Base-by-base conservation (phyloP, 2,329 filamentous ascomycete genomes). In the Lasiodiplodia hormozganensis region DNA sequence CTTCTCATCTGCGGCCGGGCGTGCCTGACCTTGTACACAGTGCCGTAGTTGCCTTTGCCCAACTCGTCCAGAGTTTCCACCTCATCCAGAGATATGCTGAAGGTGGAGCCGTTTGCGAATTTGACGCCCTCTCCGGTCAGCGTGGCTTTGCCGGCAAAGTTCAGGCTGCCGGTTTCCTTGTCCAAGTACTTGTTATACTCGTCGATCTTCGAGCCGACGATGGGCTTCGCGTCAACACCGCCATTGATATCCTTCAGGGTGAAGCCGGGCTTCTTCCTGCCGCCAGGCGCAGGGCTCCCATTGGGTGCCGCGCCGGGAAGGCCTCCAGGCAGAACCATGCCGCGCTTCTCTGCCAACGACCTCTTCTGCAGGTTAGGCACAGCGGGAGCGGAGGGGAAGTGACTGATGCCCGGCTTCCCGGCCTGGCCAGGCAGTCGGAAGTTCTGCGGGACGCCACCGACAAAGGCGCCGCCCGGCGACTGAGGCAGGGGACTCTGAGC, bases 11-110 rank as follows among this genome's bases (percentile, higher is more conserved):
- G 85, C 8, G 88, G 88, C 75, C 93, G 90, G 68, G 92, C 89
- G 81, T 99, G 96, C 74, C 91, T 89, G 68, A 98, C 96, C 80
- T 96, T 97, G 86, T 97, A 98, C 4, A 99, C 96, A 1, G 95
- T 98, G 70, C 96, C 96, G 75, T 99, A 99, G 78, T 99, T 99
- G 51, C 96, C 96, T 81, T 98, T 99, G 57, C 96, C 96, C 14
- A 99, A 84, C 82, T 99, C 96, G 70, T 95, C 93, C 69, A 98
- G 78, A 1, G 93, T 95, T 74, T 98, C 93, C 6, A 99, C 92
- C 79, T 99, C 95, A 76, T 99, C 95, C 52, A 99, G 85, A 4
- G 95, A 98, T 76, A 99, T 98, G 75, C 87, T 93, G 80, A 99
- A 98, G 21, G 90, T 93, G 66, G 90, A 91, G 2, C 96, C 96